Conservation (phyloP, 2,329 filamentous ascomycete species). For the Colletotrichum sp. region DNA sequence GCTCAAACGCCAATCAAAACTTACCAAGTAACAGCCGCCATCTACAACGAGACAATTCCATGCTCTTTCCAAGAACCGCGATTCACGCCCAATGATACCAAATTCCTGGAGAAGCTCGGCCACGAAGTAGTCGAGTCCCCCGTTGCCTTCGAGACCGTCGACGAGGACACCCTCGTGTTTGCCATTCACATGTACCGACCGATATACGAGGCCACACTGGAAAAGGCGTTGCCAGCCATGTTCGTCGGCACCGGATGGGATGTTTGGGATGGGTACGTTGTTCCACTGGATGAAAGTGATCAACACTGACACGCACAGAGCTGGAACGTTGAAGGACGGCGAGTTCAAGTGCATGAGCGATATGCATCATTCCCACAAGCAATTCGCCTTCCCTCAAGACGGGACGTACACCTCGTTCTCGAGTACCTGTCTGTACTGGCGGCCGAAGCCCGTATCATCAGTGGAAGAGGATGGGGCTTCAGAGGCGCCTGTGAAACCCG, state of each 20-base stretch:
- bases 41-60: constrained; percentile 34
- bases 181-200: constrained; percentile 65
- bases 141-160: constrained; percentile 54
- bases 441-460: background rate
- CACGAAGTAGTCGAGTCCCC: constrained; percentile 58
- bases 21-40: constrained; percentile 1
- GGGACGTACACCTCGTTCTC: constrained; percentile 41
- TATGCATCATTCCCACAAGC: constrained; percentile 35
- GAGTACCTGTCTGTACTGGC: constrained; percentile 46
- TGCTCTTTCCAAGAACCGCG: constrained; percentile 61
- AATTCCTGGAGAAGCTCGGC: constrained; percentile 61
- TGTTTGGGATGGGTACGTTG: constrained; percentile 55
- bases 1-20: background rate
- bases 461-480: background rate
- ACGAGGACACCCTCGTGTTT: constrained; percentile 58
- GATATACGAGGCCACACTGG: constrained; percentile 58
- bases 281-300: background rate
- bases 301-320: background rate
- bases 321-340: constrained; percentile 16
- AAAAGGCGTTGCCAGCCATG: constrained; percentile 50
- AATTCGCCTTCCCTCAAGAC: constrained; percentile 43
- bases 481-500: background rate
- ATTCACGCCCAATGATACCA: constrained; percentile 52
- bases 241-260: constrained; percentile 63
- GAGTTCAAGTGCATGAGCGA: constrained; percentile 37